Evolutionary conservation across 73 alveolate genomes (phyloP).

Genomic region (Blepharisma stoltei): DNA sequence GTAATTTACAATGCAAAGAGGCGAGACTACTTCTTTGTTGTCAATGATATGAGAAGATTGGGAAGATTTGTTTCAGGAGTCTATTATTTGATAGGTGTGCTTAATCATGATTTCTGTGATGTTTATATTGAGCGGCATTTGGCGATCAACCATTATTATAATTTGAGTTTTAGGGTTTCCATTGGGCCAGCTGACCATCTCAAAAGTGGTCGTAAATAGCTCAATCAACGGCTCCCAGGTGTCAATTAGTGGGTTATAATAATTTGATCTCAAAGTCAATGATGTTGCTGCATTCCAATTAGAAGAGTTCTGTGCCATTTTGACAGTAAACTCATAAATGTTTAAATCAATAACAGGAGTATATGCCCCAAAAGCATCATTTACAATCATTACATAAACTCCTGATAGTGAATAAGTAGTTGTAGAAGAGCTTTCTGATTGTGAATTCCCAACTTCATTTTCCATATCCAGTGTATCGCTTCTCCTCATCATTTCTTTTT

Average conservation of each 20-base stretch:
- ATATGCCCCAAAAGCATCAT: slow-evolving; percentile 54
- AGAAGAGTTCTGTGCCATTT: slow-evolving; percentile 26
- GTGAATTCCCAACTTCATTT: neutral
- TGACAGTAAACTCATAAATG: slow-evolving; percentile 30
- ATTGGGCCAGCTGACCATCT: slow-evolving; percentile 34
- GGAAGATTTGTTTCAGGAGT: neutral
- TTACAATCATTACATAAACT: slow-evolving; percentile 30
- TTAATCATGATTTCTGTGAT: slow-evolving; percentile 24
- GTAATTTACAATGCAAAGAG: slow-evolving; percentile 2
- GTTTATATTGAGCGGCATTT: slow-evolving; percentile 13
- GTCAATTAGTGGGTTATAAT: slow-evolving; percentile 51
- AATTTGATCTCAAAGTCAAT: slow-evolving; percentile 35
- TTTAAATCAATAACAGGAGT: slow-evolving; percentile 56
- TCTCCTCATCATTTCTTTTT: neutral
- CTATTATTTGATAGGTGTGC: neutral
- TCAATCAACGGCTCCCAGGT: slow-evolving; percentile 57
- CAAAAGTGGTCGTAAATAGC: slow-evolving; percentile 38
- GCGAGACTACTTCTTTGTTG: slow-evolving; percentile 17
- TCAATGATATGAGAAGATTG: neutral
- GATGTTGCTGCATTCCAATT: slow-evolving; percentile 33
- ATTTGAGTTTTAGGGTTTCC: slow-evolving; percentile 43
- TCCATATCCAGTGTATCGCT: neutral
- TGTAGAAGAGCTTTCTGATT: slow-evolving; percentile 1
- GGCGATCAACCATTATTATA: neutral
- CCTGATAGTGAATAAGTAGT: neutral